Base-by-base conservation (phyloP, 306 rosid genomes). In the Gillenia trifoliata region DNA sequence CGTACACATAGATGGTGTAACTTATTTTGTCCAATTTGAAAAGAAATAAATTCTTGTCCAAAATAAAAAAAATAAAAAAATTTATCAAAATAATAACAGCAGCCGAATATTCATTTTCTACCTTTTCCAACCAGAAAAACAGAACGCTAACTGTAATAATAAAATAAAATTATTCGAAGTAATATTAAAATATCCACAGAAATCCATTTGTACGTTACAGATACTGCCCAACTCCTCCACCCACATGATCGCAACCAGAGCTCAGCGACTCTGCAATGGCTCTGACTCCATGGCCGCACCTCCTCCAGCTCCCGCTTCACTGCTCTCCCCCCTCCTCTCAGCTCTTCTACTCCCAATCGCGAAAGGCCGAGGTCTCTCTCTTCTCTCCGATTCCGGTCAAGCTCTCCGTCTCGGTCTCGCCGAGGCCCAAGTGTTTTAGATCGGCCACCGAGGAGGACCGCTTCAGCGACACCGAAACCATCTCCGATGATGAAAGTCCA, bases 391-490 rank as follows among this genome's bases (percentile, higher is more conserved):
- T 70, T 6, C 41, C 68, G 1, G 49, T 80, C 72, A 54, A 78
- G 73, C 34, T 70, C 16, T n/a, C 17, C 23, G 33, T 82, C 77
- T 30, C 72, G 66, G 34, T 60, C 30, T 41, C 77, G 33, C 75
- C 84, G 28, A 67, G 71, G 23, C 30, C 79, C 38, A 89, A 84
- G 62, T 89, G 92, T 83, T 25, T 81, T 31, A 54, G 86, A 40
- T 83, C 88, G 81, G 85, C 96, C 11, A 87, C 96, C 5, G 93
- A 84, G 74, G 95, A 92, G 85, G 89, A 86, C 66, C 74, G 47
- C 26, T 79, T 74, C 79, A 73, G 67, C n/a, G 90, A 88, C 5
- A 13, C 87, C 1, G 97, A 90, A 45, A 55, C 83, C 31, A 16
- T 72, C 47, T 38, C 80, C 50, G 73, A 69, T 43, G 68, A 65